Evolutionary conservation across 1,284 basidiomycete species (phyloP), one percentile per base, ranked within the genome.

Genomic region (Peniophora sp.): DNA sequence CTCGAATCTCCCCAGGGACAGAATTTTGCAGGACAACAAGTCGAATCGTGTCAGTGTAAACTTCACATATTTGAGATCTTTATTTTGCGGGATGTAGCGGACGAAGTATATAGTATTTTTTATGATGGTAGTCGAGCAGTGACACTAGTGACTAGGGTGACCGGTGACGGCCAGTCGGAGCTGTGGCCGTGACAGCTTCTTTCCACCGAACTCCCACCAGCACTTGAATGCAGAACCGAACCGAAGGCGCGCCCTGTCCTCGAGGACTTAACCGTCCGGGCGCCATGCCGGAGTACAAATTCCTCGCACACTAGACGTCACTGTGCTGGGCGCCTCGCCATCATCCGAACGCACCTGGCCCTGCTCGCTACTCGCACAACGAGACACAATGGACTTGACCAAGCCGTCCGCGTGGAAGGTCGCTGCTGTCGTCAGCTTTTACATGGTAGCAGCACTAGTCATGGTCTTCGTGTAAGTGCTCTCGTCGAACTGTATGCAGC

Each of bases 381-480:
- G 20, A 37, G 32, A 51, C 32, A 52, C 17, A 48, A 69, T 68
- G 66, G 59, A 62, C n/a, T n/a, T n/a, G 49, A 47, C 57, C 11
- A 64, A 59, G 51, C 56, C 54, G 61, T 65, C 58, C 61, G 68
- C 52, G 54, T 72, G 59, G 52, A 72, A 83, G 62, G 81, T 89
- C 48, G 79, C 81, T 12, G 76, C 66, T n/a, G 86, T 88, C 34
- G 85, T 89, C 53, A 59, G 71, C 9, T 90, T 89, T 65, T 89
- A 88, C 72, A 88, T 89, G 85, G 63, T 66, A 20, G 77, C 85
- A 3, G 85, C 86, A 2, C 68, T 90, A 9, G 76, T 86, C 47
- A 84, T 83, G 81, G 79, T 85, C 50, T 80, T 83, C 55, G 80
- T 81, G 79, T 81, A 62, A 57, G 79, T 5, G 12, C 12, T 53